phyloP scores from a whole-genome alignment of 176 grass and related monocot genomes.

The Tillandsia leiboldiana region DNA sequence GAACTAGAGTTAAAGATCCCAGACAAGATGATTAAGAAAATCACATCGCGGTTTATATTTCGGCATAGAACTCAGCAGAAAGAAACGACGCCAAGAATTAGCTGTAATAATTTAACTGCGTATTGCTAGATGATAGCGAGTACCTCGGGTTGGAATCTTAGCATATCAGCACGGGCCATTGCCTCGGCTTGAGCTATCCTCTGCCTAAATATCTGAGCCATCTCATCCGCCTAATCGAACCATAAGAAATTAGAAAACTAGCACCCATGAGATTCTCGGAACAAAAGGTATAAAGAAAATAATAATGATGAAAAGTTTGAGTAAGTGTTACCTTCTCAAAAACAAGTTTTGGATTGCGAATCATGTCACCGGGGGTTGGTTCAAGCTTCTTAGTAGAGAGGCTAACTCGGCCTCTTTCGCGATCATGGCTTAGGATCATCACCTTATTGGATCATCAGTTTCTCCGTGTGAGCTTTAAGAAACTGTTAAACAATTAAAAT shows the following conservation, averaged over 20 bases:
- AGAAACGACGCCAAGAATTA: no score
- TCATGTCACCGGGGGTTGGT: slow-evolving; percentile 96
- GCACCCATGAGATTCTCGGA: slow-evolving; percentile 6
- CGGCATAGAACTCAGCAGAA: no score
- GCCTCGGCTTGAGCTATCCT: slow-evolving; percentile 93
- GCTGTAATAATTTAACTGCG: no score
- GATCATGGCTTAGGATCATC: slow-evolving; percentile 95
- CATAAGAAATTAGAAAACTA: slow-evolving; percentile 17
- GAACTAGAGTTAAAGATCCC: no score
- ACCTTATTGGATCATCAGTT: slow-evolving; percentile 36
- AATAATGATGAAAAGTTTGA: neutral
- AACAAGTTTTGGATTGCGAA: slow-evolving; percentile 84
- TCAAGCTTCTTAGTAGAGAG: slow-evolving; percentile 96
- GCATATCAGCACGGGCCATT: slow-evolving; percentile 95
- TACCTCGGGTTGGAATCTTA: slow-evolving; percentile 96
- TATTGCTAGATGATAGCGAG: slow-evolving; percentile 2
- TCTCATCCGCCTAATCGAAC: slow-evolving; percentile 69
- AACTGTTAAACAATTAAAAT: slow-evolving; percentile 8
- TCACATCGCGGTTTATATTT: no score
- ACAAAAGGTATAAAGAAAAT: neutral
- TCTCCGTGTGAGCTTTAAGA: slow-evolving; percentile 8
- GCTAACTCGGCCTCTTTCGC: slow-evolving; percentile 88
- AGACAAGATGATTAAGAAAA: no score
- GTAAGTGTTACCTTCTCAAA: slow-evolving; percentile 60
- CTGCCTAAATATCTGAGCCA: slow-evolving; percentile 98